phyloP scores from a whole-genome alignment of 2,329 filamentous ascomycete species.

The Trematosphaeria pertusa region DNA sequence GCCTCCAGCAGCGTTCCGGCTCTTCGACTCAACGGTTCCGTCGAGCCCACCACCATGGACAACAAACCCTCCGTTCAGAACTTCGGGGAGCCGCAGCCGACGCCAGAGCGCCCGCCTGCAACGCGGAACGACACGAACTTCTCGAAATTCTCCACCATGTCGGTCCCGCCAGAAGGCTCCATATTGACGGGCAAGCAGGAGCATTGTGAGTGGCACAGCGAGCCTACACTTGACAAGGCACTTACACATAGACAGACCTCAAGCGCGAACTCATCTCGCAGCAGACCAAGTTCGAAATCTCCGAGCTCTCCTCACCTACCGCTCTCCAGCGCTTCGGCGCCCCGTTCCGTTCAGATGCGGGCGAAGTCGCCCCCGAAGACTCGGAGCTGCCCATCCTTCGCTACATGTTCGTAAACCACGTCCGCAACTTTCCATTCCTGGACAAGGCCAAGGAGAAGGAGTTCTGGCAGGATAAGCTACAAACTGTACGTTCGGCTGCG shows the following conservation, averaged over 20 bases:
- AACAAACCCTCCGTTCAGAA: slow-evolving; percentile 26
- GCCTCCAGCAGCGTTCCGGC: slow-evolving; percentile 32
- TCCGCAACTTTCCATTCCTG: slow-evolving; percentile 96
- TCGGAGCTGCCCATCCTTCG: slow-evolving; percentile 92
- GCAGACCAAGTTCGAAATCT: slow-evolving; percentile 89
- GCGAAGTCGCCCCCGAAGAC: slow-evolving; percentile 90
- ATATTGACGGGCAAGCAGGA: slow-evolving; percentile 94
- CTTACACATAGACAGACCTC: slow-evolving; percentile 67
- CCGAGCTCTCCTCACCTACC: slow-evolving; percentile 91
- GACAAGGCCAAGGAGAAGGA: slow-evolving; percentile 98
- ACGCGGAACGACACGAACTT: slow-evolving; percentile 41
- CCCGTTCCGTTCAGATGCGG: slow-evolving; percentile 89
- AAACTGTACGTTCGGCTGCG: slow-evolving; percentile 70
- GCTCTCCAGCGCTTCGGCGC: slow-evolving; percentile 94
- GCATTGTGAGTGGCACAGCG: slow-evolving; percentile 71
- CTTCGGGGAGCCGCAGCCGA: slow-evolving; percentile 22
- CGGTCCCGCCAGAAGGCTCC: slow-evolving; percentile 61
- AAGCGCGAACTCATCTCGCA: slow-evolving; percentile 93
- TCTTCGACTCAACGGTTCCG: slow-evolving; percentile 41
- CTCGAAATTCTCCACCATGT: slow-evolving; percentile 51
- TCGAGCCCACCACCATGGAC: slow-evolving; percentile 41
- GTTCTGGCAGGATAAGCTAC: slow-evolving; percentile 98
- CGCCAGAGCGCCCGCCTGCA: slow-evolving; percentile 25
- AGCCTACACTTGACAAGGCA: neutral
- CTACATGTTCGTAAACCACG: slow-evolving; percentile 97